Percentiles rank a stretch among this genome's conserved stretches.
Conservation (phyloP, 2,329 filamentous ascomycete species). For the Calcarisporium arbuscula region DNA sequence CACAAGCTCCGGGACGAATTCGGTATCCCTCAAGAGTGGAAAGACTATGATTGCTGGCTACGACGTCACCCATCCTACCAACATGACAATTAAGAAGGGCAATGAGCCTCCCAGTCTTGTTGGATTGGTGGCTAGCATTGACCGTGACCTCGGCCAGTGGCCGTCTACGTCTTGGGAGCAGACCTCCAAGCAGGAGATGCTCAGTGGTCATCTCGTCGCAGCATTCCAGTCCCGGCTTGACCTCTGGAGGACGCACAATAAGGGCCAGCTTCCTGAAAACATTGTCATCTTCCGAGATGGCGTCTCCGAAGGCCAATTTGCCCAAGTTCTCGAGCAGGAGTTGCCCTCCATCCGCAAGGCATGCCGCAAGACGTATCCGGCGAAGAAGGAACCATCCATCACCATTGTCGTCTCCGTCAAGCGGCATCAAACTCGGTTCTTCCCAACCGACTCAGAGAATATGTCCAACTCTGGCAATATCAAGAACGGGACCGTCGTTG, state of each 20-base stretch:
- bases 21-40: slow-evolving; percentile 53
- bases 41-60: slow-evolving; percentile 84
- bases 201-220: slow-evolving; percentile 48
- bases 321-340: slow-evolving; percentile 60
- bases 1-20: slow-evolving; percentile 56
- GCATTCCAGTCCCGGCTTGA: slow-evolving; percentile 60
- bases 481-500: slow-evolving; percentile 72
- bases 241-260: slow-evolving; percentile 58
- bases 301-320: slow-evolving; percentile 81
- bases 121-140: slow-evolving; percentile 71
- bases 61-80: slow-evolving; percentile 84
- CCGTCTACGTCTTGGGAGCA: slow-evolving; percentile 69
- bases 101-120: slow-evolving; percentile 63
- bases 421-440: slow-evolving; percentile 84
- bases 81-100: slow-evolving; percentile 28
- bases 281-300: slow-evolving; percentile 85
- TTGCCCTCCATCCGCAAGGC: slow-evolving; percentile 60
- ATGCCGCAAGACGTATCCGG: slow-evolving; percentile 53
- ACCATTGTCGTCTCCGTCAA: slow-evolving; percentile 79
- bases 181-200: slow-evolving; percentile 55
- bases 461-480: slow-evolving; percentile 57
- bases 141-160: slow-evolving; percentile 68
- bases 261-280: slow-evolving; percentile 54
- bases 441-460: slow-evolving; percentile 50
- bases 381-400: slow-evolving; percentile 51